phyloP scores from a whole-genome alignment of 495 filamentous ascomycete genomes.

The Podospora appendiculata region DNA sequence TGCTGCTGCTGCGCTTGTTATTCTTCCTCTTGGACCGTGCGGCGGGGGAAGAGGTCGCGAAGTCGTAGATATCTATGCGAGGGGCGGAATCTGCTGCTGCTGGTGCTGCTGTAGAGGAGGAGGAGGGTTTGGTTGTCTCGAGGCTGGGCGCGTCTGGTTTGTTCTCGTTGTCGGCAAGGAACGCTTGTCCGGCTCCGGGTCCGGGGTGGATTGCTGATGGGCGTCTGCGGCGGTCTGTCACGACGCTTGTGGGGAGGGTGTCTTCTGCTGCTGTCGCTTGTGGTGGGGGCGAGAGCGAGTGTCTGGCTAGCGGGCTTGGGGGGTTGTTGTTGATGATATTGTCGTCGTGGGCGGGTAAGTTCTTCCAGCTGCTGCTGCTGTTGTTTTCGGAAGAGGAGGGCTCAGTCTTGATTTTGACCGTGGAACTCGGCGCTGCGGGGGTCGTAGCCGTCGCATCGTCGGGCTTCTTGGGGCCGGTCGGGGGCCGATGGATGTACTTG shows the following conservation, averaged over 20 bases:
- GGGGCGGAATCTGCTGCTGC: not conserved
- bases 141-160: not conserved
- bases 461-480: conserved; percentile 6
- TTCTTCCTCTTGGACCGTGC: not conserved
- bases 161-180: not conserved
- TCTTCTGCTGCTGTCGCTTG: not conserved
- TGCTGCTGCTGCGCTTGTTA: not conserved
- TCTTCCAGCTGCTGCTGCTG: not conserved
- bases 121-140: too few relatives aligned
- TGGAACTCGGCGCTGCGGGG: conserved; percentile 9
- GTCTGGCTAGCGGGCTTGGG: too few relatives aligned
- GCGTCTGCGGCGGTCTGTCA: conserved; percentile 24
- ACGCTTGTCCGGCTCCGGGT: not conserved
- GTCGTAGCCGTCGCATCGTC: conserved; percentile 12
- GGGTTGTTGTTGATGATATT: too few relatives aligned
- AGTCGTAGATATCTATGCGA: conserved; percentile 27
- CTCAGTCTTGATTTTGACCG: conserved; percentile 6
- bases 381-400: not conserved
- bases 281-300: too few relatives aligned
- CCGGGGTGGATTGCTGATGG: conserved; percentile 3
- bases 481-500: conserved; percentile 29
- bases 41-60: conserved; percentile 18
- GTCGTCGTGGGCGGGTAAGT: not conserved
- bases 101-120: too few relatives aligned
- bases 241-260: conserved; percentile 18